Conservation (phyloP, 2,329 filamentous ascomycete genomes). For the Microascus cirrosus region DNA sequence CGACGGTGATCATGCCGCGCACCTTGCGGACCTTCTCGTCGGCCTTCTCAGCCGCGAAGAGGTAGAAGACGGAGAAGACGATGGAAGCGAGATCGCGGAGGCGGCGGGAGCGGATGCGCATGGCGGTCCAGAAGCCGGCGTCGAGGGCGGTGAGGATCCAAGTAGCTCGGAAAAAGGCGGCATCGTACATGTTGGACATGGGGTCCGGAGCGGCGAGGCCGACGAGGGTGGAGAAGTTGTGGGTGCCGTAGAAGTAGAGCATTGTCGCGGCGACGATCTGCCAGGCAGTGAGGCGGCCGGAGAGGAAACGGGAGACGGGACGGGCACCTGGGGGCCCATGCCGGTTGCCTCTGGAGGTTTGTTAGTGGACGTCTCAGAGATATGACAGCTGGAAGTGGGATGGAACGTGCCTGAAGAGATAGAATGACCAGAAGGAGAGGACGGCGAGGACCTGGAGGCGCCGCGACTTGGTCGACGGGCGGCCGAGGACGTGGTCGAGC, state of each 20-base stretch:
- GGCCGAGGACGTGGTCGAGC: constrained; percentile 84
- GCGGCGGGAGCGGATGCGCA: constrained; percentile 74
- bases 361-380: constrained; percentile 8
- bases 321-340: constrained; percentile 77
- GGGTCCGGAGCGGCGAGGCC: constrained; percentile 89
- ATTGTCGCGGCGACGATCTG: constrained; percentile 80
- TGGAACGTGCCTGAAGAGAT: constrained; percentile 56
- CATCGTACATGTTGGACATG: constrained; percentile 84
- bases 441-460: constrained; percentile 89
- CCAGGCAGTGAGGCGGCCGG: constrained; percentile 69
- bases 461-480: constrained; percentile 82
- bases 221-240: constrained; percentile 88
- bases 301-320: constrained; percentile 59
- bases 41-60: constrained; percentile 84
- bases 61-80: constrained; percentile 79
- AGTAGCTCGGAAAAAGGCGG: constrained; percentile 88
- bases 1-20: constrained; percentile 72
- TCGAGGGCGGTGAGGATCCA: constrained; percentile 94
- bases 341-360: constrained; percentile 54
- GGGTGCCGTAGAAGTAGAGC: constrained; percentile 79
- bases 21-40: constrained; percentile 96
- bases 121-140: constrained; percentile 96
- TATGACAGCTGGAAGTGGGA: neutral
- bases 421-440: constrained; percentile 81
- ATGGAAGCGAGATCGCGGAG: constrained; percentile 73